Conservation (phyloP, 73 alveolate species). For the Uronychia binucleata region DNA sequence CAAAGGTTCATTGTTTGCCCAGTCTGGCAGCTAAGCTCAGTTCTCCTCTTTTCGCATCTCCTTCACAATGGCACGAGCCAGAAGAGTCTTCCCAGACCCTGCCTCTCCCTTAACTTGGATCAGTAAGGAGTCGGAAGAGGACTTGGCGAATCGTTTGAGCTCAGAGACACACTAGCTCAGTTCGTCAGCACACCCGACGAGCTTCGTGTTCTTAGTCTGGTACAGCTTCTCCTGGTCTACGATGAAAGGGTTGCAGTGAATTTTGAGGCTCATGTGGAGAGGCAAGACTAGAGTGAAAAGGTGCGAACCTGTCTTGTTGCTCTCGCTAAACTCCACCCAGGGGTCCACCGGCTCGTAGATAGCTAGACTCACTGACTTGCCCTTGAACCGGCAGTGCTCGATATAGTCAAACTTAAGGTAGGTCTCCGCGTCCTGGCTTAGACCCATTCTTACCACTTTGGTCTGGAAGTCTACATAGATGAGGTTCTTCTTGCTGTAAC, state of each 20-base stretch:
- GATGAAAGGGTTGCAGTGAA: slow-evolving; percentile 59
- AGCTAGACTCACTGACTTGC: slow-evolving; percentile 56
- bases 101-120: slow-evolving; percentile 19
- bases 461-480: slow-evolving; percentile 50
- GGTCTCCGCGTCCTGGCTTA: slow-evolving; percentile 37
- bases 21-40: background rate
- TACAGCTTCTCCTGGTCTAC: slow-evolving; percentile 40
- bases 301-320: slow-evolving; percentile 1
- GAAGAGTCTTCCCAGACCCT: slow-evolving; percentile 27
- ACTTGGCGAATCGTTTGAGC: background rate
- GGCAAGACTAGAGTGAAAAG: background rate
- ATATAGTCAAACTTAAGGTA: slow-evolving; percentile 36
- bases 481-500: too few species aligned
- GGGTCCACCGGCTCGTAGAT: slow-evolving; percentile 65
- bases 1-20: slow-evolving; percentile 12
- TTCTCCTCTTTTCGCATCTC: background rate
- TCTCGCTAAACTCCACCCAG: slow-evolving; percentile 17
- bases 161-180: background rate
- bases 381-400: slow-evolving; percentile 63
- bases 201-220: slow-evolving; percentile 12
- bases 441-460: slow-evolving; percentile 10
- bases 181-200: slow-evolving; percentile 33
- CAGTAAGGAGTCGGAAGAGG: background rate
- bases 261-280: too few species aligned
- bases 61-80: slow-evolving; percentile 8